Evolutionary conservation across 257 asterid genomes (phyloP).

Genomic region (Henckelia pumila): DNA sequence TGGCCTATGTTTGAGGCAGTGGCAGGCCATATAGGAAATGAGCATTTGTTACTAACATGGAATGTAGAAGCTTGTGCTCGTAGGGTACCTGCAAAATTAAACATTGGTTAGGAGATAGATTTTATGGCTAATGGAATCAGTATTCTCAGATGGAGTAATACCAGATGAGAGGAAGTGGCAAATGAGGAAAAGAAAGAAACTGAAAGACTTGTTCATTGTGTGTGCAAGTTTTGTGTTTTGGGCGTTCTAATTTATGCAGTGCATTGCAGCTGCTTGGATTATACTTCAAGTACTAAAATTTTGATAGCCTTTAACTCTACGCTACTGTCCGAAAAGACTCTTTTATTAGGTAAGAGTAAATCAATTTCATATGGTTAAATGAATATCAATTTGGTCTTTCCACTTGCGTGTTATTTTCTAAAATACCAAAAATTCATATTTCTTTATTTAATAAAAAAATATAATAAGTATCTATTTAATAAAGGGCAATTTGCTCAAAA

Average conservation of each 20-base stretch:
- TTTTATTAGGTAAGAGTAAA: no score
- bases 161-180: conserved; percentile 35
- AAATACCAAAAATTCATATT: no score
- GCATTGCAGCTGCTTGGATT: conserved; percentile 42
- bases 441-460: no score
- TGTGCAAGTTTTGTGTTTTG: not conserved
- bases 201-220: conserved; percentile 34
- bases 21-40: conserved; percentile 85
- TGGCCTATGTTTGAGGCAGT: conserved; percentile 69
- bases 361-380: no score
- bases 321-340: not conserved
- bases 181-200: conserved; percentile 22
- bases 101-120: not conserved
- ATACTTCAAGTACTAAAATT: conserved; percentile 51
- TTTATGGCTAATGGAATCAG: not conserved
- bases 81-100: conserved; percentile 33
- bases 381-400: no score
- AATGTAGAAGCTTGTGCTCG: conserved; percentile 47
- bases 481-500: no score
- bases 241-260: no score
- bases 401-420: no score
- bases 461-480: no score
- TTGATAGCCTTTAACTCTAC: conserved; percentile 37
- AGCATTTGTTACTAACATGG: conserved; percentile 68
- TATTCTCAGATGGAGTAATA: conserved; percentile 7